These are phyloP conservation scores for Euphorbia tirucalli DNA, from an alignment of 345 rosid genomes.

Conservation along the genomic window DNA sequence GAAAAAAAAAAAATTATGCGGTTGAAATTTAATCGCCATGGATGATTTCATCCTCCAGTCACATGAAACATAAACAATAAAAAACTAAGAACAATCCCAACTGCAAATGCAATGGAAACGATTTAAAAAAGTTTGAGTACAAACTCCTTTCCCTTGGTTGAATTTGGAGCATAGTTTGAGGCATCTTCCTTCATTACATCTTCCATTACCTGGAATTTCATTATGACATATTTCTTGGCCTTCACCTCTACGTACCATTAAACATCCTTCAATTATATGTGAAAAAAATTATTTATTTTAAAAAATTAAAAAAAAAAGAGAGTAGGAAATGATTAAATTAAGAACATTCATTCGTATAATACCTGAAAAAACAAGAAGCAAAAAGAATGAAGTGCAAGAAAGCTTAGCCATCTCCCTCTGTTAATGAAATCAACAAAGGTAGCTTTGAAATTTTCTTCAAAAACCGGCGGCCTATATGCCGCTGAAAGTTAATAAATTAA, in stretches of 20 bases:
- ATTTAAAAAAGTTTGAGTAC: slow-evolving; percentile 18
- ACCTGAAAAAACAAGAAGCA: slow-evolving; percentile 1
- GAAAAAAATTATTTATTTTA: too few species aligned
- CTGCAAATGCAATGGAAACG: slow-evolving; percentile 21
- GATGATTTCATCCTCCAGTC: background rate
- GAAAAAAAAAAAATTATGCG: too few species aligned
- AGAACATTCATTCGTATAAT: background rate
- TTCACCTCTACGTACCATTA: background rate
- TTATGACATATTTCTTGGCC: slow-evolving; percentile 20
- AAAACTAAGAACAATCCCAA: slow-evolving; percentile 15
- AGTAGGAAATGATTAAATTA: too few species aligned
- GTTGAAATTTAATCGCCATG: too few species aligned
- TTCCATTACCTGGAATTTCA: slow-evolving; percentile 16
- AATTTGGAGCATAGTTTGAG: slow-evolving; percentile 11
- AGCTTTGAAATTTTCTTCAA: too few species aligned
- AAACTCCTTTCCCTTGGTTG: slow-evolving; percentile 15
- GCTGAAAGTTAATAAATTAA: too few species aligned
- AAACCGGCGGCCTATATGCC: too few species aligned
- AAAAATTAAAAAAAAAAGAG: background rate
- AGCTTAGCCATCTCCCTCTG: background rate
- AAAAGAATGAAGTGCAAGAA: background rate
- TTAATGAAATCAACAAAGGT: too few species aligned
- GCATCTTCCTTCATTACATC: slow-evolving; percentile 11
- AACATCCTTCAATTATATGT: too few species aligned
- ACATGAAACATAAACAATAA: too few species aligned